A percentile compares a stretch with the other conserved stretches of the same genome.
Conservation (phyloP, 495 filamentous ascomycete species). For the Podospora bellae-mahoneyi region DNA sequence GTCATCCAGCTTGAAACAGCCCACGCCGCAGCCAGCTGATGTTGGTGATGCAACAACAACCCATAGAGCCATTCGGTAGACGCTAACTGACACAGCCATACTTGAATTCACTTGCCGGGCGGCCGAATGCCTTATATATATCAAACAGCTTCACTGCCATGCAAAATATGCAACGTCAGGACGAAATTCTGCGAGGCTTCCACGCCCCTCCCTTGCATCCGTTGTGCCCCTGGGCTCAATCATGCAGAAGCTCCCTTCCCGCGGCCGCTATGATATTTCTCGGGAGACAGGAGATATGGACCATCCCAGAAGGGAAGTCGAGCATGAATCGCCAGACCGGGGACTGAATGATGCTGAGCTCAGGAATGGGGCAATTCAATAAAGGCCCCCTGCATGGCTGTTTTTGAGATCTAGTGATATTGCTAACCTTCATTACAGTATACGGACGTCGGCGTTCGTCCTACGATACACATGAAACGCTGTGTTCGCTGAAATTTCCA, state of each 20-base stretch:
- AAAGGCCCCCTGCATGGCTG: neutral
- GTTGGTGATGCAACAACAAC: neutral
- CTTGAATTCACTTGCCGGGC: neutral
- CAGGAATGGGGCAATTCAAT: neutral
- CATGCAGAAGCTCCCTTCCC: conserved; percentile 5
- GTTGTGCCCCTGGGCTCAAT: conserved; percentile 7
- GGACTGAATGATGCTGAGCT: neutral
- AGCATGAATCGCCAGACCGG: neutral
- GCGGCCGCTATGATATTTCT: conserved; percentile 1
- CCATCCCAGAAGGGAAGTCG: conserved; percentile 4
- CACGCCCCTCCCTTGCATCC: conserved; percentile 9
- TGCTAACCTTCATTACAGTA: neutral
- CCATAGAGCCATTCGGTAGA: neutral
- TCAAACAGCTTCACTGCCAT: conserved; percentile 1
- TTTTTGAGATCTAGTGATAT: neutral
- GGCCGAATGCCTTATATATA: neutral
- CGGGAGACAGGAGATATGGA: neutral
- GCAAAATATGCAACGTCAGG: neutral
- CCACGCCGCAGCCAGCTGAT: neutral
- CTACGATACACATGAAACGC: neutral
- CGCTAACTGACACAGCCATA: neutral
- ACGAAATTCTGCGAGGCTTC: neutral
- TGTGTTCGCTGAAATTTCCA: neutral
- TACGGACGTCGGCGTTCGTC: neutral
- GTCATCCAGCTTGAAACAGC: neutral